A percentile compares a stretch with the other conserved stretches of the same genome.
These are phyloP conservation scores for Solanum sparsipilum DNA, from an alignment of 257 asterid species.

Conservation along the genomic window DNA sequence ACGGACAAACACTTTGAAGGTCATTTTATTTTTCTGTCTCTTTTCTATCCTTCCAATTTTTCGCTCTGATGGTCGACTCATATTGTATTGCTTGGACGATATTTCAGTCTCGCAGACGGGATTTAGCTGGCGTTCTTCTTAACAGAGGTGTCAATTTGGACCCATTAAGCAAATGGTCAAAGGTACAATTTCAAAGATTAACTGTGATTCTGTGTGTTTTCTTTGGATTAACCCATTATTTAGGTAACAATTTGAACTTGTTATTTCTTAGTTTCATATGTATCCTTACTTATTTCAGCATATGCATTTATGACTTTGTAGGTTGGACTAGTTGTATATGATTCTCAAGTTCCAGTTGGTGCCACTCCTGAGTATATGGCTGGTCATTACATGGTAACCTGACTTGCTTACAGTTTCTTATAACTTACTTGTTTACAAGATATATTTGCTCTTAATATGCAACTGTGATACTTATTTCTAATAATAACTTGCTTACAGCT, in stretches of 20 bases:
- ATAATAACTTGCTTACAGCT: slow-evolving; percentile 38
- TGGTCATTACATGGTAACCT: slow-evolving; percentile 85
- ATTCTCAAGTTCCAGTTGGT: slow-evolving; percentile 93
- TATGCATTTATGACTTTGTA: slow-evolving; percentile 3
- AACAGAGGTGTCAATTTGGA: slow-evolving; percentile 98
- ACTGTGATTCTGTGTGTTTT: background rate
- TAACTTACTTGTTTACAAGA: background rate
- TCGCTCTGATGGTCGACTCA: background rate
- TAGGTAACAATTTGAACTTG: background rate
- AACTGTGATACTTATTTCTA: slow-evolving; percentile 8
- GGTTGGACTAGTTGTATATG: slow-evolving; percentile 95
- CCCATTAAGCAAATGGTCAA: slow-evolving; percentile 96
- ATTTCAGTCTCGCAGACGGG: slow-evolving; percentile 80
- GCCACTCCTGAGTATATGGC: slow-evolving; percentile 99
- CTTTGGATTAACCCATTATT: background rate
- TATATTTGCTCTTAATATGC: background rate
- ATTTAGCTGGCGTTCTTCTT: slow-evolving; percentile 82
- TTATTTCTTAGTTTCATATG: background rate
- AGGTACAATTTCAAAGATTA: slow-evolving; percentile 47
- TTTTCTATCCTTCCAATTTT: background rate
- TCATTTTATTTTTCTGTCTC: background rate
- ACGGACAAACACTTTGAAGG: slow-evolving; percentile 88
- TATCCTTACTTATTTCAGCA: background rate
- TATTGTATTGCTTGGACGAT: background rate
- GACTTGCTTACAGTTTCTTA: background rate